Base-by-base conservation (phyloP, 345 rosid species). In the Moricandia moricandioides region DNA sequence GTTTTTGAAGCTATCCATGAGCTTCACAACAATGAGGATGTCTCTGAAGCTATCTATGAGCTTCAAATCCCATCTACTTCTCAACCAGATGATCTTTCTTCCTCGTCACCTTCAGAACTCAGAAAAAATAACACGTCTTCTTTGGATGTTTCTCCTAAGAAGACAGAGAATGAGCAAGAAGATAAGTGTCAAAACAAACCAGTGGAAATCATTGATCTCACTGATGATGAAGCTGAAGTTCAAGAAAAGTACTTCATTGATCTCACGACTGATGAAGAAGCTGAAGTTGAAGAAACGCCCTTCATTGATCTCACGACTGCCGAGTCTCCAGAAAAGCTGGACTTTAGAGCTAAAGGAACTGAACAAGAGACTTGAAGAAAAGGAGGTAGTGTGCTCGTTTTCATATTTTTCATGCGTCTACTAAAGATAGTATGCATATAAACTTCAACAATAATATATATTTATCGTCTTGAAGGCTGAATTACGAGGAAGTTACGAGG, bases 401-500 rank as follows among this genome's bases (percentile, higher is more conserved):
- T 17, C 11, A 12, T 17, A 11, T 13, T 45, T 45, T 45, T 45
- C 49, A 40, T 40, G 14, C 11, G 49, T 43, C 11, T 40, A 5
- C n/a, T 40, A 26, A 18, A 27, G 59, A 37, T 35, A 69, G 43
- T 39, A 40, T 63, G 55, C 7, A 4, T 57, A 21, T 21, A 21
- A 31, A 52, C 65, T 40, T 43, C 7, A 45, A 49, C 27, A 16
- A 43, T 31, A 27, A 62, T 59, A 34, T n/a, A 21, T 37, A 18
- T 60, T 10, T 65, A n/a, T n/a, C n/a, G n/a, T 72, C 57, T 58
- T 83, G 72, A 81, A 94, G 98, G 98, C 95, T 84, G 96, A 91
- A 84, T 91, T 94, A 40, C 49, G 6, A 40, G 49, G 97, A 91
- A 88, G 83, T 45, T 5, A 45, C 83, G 76, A 90, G 21, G 95